phyloP scores from a whole-genome alignment of 2,329 filamentous ascomycete genomes.

The Fusarium tanahbumbuense region DNA sequence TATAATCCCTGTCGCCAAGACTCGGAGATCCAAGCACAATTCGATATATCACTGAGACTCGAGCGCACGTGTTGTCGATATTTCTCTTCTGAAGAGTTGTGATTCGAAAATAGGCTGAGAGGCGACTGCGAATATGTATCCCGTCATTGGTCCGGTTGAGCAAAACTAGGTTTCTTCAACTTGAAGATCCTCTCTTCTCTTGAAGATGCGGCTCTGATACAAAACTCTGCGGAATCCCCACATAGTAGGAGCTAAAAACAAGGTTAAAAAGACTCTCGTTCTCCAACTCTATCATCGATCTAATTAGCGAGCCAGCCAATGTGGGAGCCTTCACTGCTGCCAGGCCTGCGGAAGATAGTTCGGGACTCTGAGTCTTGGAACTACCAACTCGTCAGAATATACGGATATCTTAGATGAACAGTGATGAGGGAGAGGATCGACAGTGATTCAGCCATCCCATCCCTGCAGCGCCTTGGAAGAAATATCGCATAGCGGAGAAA shows the following conservation, averaged over 20 bases:
- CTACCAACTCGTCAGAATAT: slow-evolving; percentile 4
- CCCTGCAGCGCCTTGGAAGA: background rate
- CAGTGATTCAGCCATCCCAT: slow-evolving; percentile 1
- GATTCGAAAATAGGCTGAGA: background rate
- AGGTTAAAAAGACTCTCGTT: slow-evolving; percentile 32
- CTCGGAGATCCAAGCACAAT: slow-evolving; percentile 10
- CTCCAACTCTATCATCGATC: background rate
- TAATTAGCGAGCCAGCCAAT: background rate
- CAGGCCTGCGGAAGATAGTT: too few species aligned
- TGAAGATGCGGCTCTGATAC: slow-evolving; percentile 19
- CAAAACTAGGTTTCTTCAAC: background rate
- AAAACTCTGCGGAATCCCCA: slow-evolving; percentile 15
- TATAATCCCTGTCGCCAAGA: slow-evolving; percentile 37
- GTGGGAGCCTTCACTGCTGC: background rate
- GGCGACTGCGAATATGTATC: background rate
- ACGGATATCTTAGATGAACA: background rate
- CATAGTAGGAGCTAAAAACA: slow-evolving; percentile 28
- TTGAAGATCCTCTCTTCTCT: background rate
- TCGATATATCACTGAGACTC: background rate
- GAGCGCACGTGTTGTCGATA: slow-evolving; percentile 15
- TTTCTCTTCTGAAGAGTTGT: background rate
- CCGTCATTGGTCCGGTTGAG: background rate
- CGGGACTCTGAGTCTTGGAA: background rate
- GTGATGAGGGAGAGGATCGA: background rate
- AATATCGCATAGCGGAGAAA: background rate